Percentiles rank a stretch among this genome's conserved stretches.
phyloP scores from a whole-genome alignment of 2,329 filamentous ascomycete species.

The Teratosphaeriaceae sp. region DNA sequence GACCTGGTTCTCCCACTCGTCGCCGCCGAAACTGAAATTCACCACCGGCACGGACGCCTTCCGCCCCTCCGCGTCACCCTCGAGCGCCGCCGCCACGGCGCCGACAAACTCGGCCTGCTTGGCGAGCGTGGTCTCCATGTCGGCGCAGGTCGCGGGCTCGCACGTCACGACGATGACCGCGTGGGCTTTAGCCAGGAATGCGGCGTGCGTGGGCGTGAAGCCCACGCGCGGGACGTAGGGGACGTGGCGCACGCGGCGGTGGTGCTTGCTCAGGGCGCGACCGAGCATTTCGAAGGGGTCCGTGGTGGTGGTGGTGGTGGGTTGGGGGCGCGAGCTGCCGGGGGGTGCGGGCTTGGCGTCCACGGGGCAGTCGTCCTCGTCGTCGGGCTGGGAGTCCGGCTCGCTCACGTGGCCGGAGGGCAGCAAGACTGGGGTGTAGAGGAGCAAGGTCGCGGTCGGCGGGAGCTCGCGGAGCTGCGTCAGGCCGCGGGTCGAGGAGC shows the following conservation, averaged over 20 bases:
- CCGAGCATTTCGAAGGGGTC: constrained; percentile 72
- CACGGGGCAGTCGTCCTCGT: neutral
- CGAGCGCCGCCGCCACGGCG: neutral
- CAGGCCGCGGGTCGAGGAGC: constrained; percentile 9
- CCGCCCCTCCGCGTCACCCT: neutral
- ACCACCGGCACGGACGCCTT: constrained; percentile 3
- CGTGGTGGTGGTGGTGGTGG: constrained; percentile 8
- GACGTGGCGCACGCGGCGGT: constrained; percentile 60
- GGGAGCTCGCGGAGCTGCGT: constrained; percentile 28
- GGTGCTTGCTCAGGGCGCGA: constrained; percentile 52
- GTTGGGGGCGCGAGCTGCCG: too few species aligned
- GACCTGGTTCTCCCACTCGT: constrained; percentile 5
- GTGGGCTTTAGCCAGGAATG: constrained; percentile 55
- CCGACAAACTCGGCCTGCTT: constrained; percentile 5
- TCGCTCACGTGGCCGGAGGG: constrained; percentile 8
- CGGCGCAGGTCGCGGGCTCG: constrained; percentile 25
- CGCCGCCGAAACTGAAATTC: constrained; percentile 4
- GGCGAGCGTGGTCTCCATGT: constrained; percentile 1
- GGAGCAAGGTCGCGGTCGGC: constrained; percentile 34
- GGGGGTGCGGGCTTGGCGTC: constrained; percentile 3
- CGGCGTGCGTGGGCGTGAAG: constrained; percentile 57
- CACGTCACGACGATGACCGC: constrained; percentile 57
- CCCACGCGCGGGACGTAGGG: constrained; percentile 61
- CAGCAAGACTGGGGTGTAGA: constrained; percentile 38
- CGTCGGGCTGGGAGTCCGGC: neutral